A percentile compares a stretch with the other conserved stretches of the same genome.
These are phyloP conservation scores for Termitomyces sp. DNA, from an alignment of 768 basidiomycete species.

Conservation along the genomic window DNA sequence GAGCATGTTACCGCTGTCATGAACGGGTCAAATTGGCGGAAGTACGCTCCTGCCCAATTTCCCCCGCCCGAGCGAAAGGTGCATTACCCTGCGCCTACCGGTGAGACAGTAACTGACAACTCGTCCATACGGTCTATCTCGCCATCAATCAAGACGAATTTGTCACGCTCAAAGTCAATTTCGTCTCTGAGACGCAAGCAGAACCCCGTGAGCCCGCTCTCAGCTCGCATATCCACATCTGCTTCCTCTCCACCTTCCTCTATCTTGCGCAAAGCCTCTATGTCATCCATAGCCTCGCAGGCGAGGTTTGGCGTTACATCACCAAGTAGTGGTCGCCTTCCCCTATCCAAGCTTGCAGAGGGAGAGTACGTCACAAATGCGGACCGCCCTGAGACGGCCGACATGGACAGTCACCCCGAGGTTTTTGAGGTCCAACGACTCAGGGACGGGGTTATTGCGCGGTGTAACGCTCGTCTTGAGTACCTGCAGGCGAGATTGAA, in stretches of 20 bases:
- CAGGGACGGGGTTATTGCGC: constrained; percentile 60
- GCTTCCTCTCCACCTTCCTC: constrained; percentile 21
- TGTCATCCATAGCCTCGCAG: constrained; percentile 58
- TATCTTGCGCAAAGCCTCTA: constrained; percentile 44
- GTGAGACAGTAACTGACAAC: constrained; percentile 31
- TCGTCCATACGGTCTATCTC: constrained; percentile 43
- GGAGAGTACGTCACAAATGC: constrained; percentile 20
- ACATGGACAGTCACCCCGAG: constrained; percentile 38
- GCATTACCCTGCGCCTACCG: constrained; percentile 10
- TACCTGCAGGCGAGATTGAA: constrained; percentile 75
- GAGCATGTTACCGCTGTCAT: constrained; percentile 28
- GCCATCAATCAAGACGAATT: constrained; percentile 38
- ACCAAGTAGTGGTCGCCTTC: constrained; percentile 44
- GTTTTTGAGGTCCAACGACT: constrained; percentile 63
- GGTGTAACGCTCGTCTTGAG: constrained; percentile 72
- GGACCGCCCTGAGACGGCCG: constrained; percentile 22
- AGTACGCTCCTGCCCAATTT: constrained; percentile 23
- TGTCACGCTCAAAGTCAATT: constrained; percentile 43
- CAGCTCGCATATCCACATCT: constrained; percentile 25
- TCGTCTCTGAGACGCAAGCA: constrained; percentile 27
- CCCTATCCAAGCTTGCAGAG: constrained; percentile 28
- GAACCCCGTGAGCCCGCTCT: constrained; percentile 28
- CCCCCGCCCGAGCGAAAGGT: constrained; percentile 13
- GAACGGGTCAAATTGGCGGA: constrained; percentile 35
- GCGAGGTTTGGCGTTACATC: constrained; percentile 36